A percentile compares a stretch with the other conserved stretches of the same genome.
Evolutionary conservation across 805 yeast genomes (phyloP).

Genomic region (Pichia gijzeniarum): DNA sequence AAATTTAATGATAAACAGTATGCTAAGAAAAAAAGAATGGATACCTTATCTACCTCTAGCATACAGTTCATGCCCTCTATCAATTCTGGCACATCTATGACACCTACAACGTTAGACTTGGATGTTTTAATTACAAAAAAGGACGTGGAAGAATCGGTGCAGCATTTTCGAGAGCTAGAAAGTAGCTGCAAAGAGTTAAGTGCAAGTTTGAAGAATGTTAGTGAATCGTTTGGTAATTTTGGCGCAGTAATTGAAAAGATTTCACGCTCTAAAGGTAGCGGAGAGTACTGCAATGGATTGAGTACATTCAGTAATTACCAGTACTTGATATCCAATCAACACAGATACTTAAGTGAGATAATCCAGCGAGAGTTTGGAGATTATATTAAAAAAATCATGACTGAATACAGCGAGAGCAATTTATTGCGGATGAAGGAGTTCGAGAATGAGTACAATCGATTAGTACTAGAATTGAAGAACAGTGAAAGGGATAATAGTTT

Average conservation of each 20-base stretch:
- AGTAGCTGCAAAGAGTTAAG: constrained; percentile 69
- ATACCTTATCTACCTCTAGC: not conserved
- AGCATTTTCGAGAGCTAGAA: constrained; percentile 42
- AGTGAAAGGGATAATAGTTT: constrained; percentile 58
- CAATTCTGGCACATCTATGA: constrained; percentile 26
- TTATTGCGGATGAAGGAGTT: constrained; percentile 46
- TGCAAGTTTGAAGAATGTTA: constrained; percentile 52
- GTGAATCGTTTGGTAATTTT: constrained; percentile 20
- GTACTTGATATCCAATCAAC: constrained; percentile 69
- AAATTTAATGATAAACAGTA: not conserved
- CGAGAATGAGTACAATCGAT: constrained; percentile 44
- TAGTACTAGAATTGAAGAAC: constrained; percentile 45
- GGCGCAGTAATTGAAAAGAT: constrained; percentile 6
- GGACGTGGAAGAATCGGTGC: constrained; percentile 48
- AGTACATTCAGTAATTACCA: constrained; percentile 73
- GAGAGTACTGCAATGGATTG: constrained; percentile 54
- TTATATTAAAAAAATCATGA: constrained; percentile 43
- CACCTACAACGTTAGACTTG: constrained; percentile 51
- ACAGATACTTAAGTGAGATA: constrained; percentile 57
- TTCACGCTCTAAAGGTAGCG: constrained; percentile 55
- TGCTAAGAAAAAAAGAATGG: not conserved
- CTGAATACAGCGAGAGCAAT: constrained; percentile 38
- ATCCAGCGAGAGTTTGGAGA: constrained; percentile 48
- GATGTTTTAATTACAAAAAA: constrained; percentile 54
- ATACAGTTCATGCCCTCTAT: not conserved